phyloP scores from a whole-genome alignment of 139 green algal species.

The Raphidocelis subcapitata region DNA sequence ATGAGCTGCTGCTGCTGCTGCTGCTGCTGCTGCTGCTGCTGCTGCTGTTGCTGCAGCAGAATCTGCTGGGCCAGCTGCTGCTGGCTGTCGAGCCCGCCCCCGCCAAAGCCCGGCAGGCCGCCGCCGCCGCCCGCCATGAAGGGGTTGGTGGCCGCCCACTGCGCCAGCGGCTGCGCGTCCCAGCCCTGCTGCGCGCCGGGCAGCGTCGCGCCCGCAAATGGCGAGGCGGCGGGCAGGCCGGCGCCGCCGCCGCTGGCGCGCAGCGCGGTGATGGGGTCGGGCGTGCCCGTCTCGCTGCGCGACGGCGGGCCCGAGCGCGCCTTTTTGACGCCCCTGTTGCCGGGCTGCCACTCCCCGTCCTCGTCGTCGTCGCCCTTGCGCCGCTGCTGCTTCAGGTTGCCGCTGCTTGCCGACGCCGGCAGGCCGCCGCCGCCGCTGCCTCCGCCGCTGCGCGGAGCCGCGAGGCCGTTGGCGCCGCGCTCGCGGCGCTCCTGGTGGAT shows the following conservation, averaged over 20 bases:
- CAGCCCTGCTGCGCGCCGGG: no score
- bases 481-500: neutral
- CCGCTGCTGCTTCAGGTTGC: neutral
- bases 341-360: slow-evolving; percentile 8
- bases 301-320: neutral
- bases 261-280: neutral
- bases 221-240: no score
- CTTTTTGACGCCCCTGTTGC: neutral
- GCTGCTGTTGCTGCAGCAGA: slow-evolving; percentile 2
- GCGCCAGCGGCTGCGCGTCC: no score
- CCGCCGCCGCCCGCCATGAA: no score
- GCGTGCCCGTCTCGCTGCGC: slow-evolving; percentile 1
- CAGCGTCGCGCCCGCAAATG: no score
- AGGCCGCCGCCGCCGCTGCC: neutral
- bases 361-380: slow-evolving; percentile 18
- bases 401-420: neutral
- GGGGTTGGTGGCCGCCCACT: no score
- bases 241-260: no score
- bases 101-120: no score
- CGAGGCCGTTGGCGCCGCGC: neutral
- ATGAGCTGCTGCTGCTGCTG: neutral
- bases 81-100: no score
- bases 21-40: neutral
- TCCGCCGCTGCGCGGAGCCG: neutral
- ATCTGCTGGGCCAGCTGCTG: no score